Evolutionary conservation across 306 rosid genomes (phyloP).

Genomic region (Canavalia ensiformis): DNA sequence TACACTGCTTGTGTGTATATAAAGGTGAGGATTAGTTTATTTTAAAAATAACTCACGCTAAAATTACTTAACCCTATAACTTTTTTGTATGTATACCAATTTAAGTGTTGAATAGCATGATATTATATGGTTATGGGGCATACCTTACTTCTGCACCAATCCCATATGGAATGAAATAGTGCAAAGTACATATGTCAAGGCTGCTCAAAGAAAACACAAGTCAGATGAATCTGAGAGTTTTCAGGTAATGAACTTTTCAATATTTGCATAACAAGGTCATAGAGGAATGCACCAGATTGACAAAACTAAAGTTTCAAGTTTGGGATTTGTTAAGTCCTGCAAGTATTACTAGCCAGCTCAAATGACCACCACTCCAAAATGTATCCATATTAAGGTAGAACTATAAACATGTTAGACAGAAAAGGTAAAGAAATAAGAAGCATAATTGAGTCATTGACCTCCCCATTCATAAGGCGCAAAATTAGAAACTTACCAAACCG

Average conservation of each 20-base stretch:
- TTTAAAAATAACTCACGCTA: no score
- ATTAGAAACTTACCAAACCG: conserved; percentile 39
- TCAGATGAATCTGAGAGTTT: conserved; percentile 21
- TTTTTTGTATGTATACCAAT: no score
- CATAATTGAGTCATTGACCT: neutral
- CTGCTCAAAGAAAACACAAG: conserved; percentile 32
- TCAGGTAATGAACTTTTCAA: neutral
- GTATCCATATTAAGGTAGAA: neutral
- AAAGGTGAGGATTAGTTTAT: no score
- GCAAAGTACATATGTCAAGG: conserved; percentile 49
- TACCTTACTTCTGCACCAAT: conserved; percentile 61
- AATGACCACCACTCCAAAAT: conserved; percentile 68
- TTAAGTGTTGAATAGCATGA: no score
- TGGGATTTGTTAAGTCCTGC: conserved; percentile 61
- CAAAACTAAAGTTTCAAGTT: conserved; percentile 61
- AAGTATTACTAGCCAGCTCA: conserved; percentile 58
- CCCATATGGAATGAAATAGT: conserved; percentile 53
- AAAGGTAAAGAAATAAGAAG: neutral
- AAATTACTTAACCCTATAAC: no score
- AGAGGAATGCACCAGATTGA: conserved; percentile 54
- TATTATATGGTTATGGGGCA: neutral
- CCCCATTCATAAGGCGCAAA: neutral
- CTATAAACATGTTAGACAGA: neutral
- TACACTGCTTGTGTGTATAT: no score
- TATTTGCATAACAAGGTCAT: neutral